Evolutionary conservation across 108 stramenopile genomes (phyloP), one percentile per base, ranked within the genome.

Genomic region (Cyclostephanos tholiformis): DNA sequence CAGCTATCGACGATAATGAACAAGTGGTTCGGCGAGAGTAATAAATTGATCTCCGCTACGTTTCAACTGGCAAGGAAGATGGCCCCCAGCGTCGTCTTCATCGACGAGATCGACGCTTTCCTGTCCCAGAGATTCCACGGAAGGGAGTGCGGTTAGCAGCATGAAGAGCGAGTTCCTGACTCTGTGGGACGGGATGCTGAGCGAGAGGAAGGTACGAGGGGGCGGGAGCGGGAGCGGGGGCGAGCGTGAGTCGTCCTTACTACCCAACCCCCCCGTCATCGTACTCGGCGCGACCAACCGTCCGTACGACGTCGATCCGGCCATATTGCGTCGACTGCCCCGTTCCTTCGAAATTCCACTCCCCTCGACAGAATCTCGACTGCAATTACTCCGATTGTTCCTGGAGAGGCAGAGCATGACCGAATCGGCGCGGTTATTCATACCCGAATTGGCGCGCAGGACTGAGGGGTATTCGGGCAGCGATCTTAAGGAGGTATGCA

Each of bases 91-190:
- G 88, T 99, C 29, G 87, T 99, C 22, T 99, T 99, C 74, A 95
- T 99, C 39, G 99, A 98, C 77, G 99, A 99, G 82, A 87, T 99
- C 41, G 98, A 99, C 79, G 89, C 95, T 19, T 95, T 98, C 70
- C 70, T 99, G 50, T 70, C 78, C 67, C 87, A 83, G 53, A 4
- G 91, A 87, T 67, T 81, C 82, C 5, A 80, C 77, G 13, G 95
- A 91, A 75, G 82, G 84, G n/a, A 79, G 87, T 52, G 95, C 92
- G 35, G 76, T 88, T 17, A 83, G 74, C 67, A 87, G 91, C 25
- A 87, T 98, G 76, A 97, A 98, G 82, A 85, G 95, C 10, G 95
- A 97, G 77, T 98, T 99, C 72, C 75, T 99, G 71, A 95, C 94
- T 2, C 71, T 96, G n/a, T 98, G 97, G 97, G 98, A 99, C 77